These are phyloP conservation scores for Tricholomella constricta DNA, from an alignment of 768 basidiomycete genomes.

Conservation along the genomic window DNA sequence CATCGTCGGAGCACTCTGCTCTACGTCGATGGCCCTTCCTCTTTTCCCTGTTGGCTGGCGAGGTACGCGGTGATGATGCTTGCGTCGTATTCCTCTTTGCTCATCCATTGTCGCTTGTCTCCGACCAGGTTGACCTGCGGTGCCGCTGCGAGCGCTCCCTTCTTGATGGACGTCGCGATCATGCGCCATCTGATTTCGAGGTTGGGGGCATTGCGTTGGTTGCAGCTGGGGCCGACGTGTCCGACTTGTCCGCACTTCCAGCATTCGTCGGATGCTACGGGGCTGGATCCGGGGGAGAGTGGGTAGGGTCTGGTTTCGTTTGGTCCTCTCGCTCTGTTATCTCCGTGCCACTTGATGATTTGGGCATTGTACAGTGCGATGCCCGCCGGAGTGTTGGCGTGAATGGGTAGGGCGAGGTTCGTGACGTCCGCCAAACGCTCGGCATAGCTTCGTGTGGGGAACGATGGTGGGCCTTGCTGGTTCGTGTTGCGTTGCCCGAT, in stretches of 20 bases:
- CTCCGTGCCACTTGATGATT: not conserved
- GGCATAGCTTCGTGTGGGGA: not conserved
- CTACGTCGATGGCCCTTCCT: not conserved
- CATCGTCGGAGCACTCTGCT: not conserved
- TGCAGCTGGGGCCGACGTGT: slow-evolving; percentile 14
- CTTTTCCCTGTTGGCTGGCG: too few relatives aligned
- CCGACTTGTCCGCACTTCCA: slow-evolving; percentile 2
- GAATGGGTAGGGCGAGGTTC: not conserved
- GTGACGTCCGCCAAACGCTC: slow-evolving; percentile 1
- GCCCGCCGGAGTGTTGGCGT: not conserved
- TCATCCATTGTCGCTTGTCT: not conserved
- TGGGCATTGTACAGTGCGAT: not conserved
- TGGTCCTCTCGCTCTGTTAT: not conserved
- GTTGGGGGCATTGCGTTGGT: slow-evolving; percentile 1
- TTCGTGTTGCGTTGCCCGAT: too few relatives aligned
- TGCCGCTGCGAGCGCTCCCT: not conserved
- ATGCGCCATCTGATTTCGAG: slow-evolving; percentile 19
- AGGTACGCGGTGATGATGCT: not conserved
- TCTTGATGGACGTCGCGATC: not conserved
- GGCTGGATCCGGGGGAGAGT: slow-evolving; percentile 20
- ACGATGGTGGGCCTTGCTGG: not conserved
- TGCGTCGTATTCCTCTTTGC: not conserved
- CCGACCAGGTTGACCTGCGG: not conserved
- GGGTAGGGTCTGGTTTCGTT: slow-evolving; percentile 20
- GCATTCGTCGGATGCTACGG: slow-evolving; percentile 20